Percentiles rank a stretch among this genome's conserved stretches.
Conservation (phyloP, 73 alveolate species). For the Symbiodinium pilosum region DNA sequence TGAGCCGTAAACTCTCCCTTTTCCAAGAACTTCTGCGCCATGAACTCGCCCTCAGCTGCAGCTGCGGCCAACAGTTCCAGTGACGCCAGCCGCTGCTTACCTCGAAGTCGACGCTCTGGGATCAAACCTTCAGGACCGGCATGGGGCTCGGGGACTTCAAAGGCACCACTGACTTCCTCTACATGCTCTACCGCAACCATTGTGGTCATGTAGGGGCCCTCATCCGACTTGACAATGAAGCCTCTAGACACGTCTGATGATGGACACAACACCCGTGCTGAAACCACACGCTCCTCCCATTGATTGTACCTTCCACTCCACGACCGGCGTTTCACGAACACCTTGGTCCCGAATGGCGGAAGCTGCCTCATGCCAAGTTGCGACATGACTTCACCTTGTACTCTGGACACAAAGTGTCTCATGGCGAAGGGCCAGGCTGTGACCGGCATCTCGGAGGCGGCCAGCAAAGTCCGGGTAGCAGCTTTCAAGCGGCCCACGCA, state of each 20-base stretch:
- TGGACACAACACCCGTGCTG: neutral
- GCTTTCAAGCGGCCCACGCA: neutral
- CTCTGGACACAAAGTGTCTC: neutral
- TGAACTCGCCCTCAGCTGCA: neutral
- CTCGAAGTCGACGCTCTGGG: too few species aligned
- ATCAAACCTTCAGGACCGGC: neutral
- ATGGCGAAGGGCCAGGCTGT: neutral
- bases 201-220: neutral
- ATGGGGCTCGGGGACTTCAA: neutral
- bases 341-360: neutral
- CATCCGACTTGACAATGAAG: neutral
- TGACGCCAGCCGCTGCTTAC: too few species aligned
- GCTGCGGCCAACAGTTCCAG: neutral
- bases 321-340: neutral
- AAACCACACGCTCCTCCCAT: neutral
- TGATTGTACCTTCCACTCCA: neutral
- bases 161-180: neutral
- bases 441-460: neutral
- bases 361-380: neutral
- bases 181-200: neutral
- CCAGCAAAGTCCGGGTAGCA: neutral
- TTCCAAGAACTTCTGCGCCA: neutral
- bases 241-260: neutral
- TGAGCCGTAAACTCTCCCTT: neutral
- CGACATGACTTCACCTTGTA: neutral